Percentiles rank a stretch among this genome's conserved stretches.
These are phyloP conservation scores for Leucaena leucocephala DNA, from an alignment of 306 rosid species.

Conservation along the genomic window DNA sequence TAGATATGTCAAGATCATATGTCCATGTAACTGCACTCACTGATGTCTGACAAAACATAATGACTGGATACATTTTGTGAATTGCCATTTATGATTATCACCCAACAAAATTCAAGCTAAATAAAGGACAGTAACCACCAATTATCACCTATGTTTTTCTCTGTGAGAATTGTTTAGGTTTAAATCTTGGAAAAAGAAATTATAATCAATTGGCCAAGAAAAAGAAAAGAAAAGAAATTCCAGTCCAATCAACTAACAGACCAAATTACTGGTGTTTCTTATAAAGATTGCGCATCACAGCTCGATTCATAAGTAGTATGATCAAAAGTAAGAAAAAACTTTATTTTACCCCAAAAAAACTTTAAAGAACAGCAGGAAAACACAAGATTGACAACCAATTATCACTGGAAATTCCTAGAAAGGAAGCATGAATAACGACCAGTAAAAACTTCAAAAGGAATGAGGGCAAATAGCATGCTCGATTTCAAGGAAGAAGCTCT, in stretches of 20 bases:
- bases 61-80: neutral
- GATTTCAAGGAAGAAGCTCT: neutral
- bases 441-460: neutral
- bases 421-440: neutral
- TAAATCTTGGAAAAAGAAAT: neutral
- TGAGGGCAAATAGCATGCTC: neutral
- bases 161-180: neutral
- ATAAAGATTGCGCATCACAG: constrained; percentile 1
- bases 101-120: neutral
- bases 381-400: neutral
- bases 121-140: neutral
- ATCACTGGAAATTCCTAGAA: no score
- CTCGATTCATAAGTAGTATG: neutral
- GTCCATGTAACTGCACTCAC: neutral
- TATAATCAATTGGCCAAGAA: neutral
- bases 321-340: constrained; percentile 14
- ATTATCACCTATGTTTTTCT: neutral
- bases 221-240: neutral
- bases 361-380: neutral
- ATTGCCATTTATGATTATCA: constrained; percentile 11
- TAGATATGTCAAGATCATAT: neutral
- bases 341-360: constrained; percentile 3
- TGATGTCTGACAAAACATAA: neutral
- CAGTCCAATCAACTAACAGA: neutral
- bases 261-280: neutral